Evolutionary conservation across 139 green algal genomes (phyloP).

Genomic region (Microglena sp.): DNA sequence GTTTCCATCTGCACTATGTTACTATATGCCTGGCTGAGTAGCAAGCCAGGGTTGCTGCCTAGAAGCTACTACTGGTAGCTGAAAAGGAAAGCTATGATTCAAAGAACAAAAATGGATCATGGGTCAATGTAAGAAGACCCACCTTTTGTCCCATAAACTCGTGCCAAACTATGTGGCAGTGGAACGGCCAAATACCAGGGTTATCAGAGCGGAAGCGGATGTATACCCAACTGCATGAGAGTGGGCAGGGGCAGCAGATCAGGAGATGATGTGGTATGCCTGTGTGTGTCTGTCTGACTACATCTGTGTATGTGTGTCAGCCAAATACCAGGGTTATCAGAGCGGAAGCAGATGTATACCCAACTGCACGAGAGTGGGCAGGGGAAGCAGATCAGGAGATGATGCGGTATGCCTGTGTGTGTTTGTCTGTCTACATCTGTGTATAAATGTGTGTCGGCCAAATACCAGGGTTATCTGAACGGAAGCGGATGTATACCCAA

Average conservation of each 20-base stretch:
- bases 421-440: constrained; percentile 49
- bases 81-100: too few species aligned
- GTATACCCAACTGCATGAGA: background rate
- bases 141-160: constrained; percentile 46
- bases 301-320: constrained; percentile 51
- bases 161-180: constrained; percentile 55
- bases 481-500: constrained; percentile 16
- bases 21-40: too few species aligned
- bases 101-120: too few species aligned
- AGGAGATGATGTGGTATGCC: too few species aligned
- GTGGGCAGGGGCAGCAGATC: background rate
- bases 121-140: too few species aligned
- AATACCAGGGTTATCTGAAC: constrained; percentile 28
- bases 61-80: too few species aligned
- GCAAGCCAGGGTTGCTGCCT: too few species aligned
- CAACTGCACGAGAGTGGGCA: background rate
- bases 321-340: constrained; percentile 39
- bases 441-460: constrained; percentile 57
- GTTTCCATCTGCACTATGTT: too few species aligned
- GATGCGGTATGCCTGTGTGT: too few species aligned
- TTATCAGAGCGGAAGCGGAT: constrained; percentile 20
- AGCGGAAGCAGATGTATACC: constrained; percentile 16
- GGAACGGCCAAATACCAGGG: constrained; percentile 44
- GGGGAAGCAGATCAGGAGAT: background rate
- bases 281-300: too few species aligned